These are phyloP conservation scores for Cajanus cajan DNA, from an alignment of 306 rosid species.

Conservation along the genomic window DNA sequence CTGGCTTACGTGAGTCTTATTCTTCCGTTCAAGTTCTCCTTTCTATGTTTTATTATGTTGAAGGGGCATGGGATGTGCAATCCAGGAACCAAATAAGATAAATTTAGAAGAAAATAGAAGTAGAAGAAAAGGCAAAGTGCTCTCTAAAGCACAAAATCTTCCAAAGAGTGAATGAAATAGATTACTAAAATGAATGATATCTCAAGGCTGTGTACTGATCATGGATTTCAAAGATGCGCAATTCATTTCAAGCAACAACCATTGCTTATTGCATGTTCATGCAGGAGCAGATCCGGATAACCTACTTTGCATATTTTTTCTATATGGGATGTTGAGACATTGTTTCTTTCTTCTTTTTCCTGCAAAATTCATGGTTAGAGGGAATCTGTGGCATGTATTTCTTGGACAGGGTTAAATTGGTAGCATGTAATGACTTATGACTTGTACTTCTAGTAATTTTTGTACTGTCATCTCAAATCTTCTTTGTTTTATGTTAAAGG, in stretches of 20 bases:
- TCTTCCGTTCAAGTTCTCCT: constrained; percentile 3
- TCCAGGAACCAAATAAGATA: constrained; percentile 3
- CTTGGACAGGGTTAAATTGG: constrained; percentile 6
- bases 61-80: background rate
- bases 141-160: background rate
- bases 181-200: background rate
- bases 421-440: background rate
- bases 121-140: background rate
- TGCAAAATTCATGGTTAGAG: background rate
- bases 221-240: background rate
- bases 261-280: background rate
- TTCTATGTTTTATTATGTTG: background rate
- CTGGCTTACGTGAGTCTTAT: constrained; percentile 91
- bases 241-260: background rate
- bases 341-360: background rate
- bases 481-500: constrained; percentile 43
- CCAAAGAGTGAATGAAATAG: background rate
- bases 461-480: background rate
- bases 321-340: constrained; percentile 4
- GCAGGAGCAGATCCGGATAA: background rate
- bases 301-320: background rate
- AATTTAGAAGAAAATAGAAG: constrained; percentile 22
- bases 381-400: background rate
- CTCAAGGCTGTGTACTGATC: background rate
- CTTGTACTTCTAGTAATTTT: constrained; percentile 12